A percentile compares a stretch with the other conserved stretches of the same genome.
Evolutionary conservation across 306 rosid species (phyloP).

Genomic region (Vigna hirtella): DNA sequence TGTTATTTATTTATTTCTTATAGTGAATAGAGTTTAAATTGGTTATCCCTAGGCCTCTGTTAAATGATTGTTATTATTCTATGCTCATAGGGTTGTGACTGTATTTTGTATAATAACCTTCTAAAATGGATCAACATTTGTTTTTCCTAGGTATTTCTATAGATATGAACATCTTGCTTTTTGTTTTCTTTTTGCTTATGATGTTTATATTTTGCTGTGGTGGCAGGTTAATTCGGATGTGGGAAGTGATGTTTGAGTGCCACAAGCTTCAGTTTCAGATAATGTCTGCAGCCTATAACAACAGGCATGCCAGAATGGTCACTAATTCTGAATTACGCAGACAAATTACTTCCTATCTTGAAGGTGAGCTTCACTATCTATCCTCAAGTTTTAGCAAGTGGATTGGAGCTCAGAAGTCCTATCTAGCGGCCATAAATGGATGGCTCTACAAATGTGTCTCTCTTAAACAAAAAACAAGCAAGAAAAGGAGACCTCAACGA

Average conservation of each 20-base stretch:
- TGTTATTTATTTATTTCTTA: neutral
- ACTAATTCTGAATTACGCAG: conserved; percentile 64
- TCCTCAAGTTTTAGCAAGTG: conserved; percentile 77
- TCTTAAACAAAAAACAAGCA: conserved; percentile 56
- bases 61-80: neutral
- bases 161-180: conserved; percentile 10
- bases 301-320: conserved; percentile 53
- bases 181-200: conserved; percentile 34
- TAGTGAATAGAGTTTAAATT: conserved; percentile 3
- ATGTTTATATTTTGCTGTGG: conserved; percentile 35
- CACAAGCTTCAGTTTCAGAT: conserved; percentile 80
- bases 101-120: neutral
- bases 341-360: conserved; percentile 69
- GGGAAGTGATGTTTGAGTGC: conserved; percentile 88
- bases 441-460: conserved; percentile 84
- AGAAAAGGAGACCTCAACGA: conserved; percentile 51
- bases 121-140: conserved; percentile 15
- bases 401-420: conserved; percentile 77
- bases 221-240: conserved; percentile 90
- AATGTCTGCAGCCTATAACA: conserved; percentile 57
- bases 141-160: conserved; percentile 2
- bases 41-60: neutral
- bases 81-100: conserved; percentile 2
- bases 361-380: conserved; percentile 62
- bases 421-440: conserved; percentile 66